Base-by-base conservation (phyloP, 1,284 basidiomycete species). In the Volvariella volvacea region DNA sequence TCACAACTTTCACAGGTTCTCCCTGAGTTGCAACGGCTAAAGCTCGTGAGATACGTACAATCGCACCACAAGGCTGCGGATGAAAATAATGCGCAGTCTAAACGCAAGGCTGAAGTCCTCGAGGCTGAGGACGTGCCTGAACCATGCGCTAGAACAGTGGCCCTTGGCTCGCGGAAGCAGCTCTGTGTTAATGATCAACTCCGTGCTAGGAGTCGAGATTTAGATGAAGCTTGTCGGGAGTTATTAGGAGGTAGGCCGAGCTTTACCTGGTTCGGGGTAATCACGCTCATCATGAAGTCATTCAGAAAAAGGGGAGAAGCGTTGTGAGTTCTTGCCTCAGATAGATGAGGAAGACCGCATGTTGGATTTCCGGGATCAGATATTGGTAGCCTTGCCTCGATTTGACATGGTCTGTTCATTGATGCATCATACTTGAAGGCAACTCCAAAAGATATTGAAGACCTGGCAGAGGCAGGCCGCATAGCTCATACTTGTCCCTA, bases 191-290 rank as follows among this genome's bases (percentile, higher is more conserved):
- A 98, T 57, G 85, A 91, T 22, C 74, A 80, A 19, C 73, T 94
- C 9, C 76, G 78, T 39, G 65, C 68, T 1, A 77, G 71, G 40
- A 72, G 74, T 10, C 80, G 81, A n/a, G 85, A 93, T 52, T 67
- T 99, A 47, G 95, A 98, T 55, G 95, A 99, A 61, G 82, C 80
- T 22, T 99, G 95, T 62, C 73, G 92, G 22, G 92, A 94, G 52
- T 71, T 96, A 51, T 73, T 94, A 42, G 83, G 83, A 47, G 88
- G 91, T 87, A 53, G 48, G 69, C 53, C 12, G 17, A 14, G n/a
- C 6, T 14, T 17, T 22, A 19, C 19, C 15, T 4, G n/a, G 7
- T 36, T 36, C 34, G 6, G n/a, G n/a, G 6, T 15, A 7, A 15
- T 7, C 6, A 16, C 15, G 15, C 19, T 36, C 7, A 36, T 6